Base-by-base conservation (phyloP, 176 grass and related monocot genomes). In the Zea luxurians region DNA sequence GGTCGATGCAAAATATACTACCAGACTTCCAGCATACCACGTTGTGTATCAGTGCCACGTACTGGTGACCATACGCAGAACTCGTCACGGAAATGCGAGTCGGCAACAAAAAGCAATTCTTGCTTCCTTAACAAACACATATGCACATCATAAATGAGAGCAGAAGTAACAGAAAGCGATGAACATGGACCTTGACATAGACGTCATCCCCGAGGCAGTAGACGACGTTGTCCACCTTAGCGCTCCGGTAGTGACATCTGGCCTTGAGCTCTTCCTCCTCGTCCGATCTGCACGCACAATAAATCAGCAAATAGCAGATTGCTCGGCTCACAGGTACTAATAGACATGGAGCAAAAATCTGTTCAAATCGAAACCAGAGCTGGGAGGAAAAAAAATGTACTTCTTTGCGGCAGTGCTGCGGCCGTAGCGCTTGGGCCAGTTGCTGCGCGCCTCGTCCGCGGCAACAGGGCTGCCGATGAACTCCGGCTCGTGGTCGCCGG, bases 391-490 rank as follows among this genome's bases (percentile, higher is more conserved):
- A 47, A 45, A 40, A 49, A 36, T 2, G 2, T 60, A 81, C 71
- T 18, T 79, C 13, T 41, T 44, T 36, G 43, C 11, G 1, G 37
- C 17, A 0, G 59, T 15, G 46, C 8, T 37, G 64, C 49, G 78
- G 43, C 71, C 45, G 63, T 93, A 97, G 63, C 94, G 79, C 3
- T 92, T 65, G 5, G 93, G 90, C 90, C 93, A 97, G 48, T 48
- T 61, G 44, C 20, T 7, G 36, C 67, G 89, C 7, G 87, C 90
- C 76, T 88, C 93, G 1, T 35, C 76, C 7, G 73, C 44, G 6
- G 68, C 76, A 53, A 97, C 3, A 0, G 93, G 68, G 21, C 76
- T 71, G 0, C 90, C 93, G 2, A 81, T 6, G n/a, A 92, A 89
- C 59, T 78, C 79, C 5, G 78, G 75, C 52, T 77, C 78, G 37